Evolutionary conservation across 768 basidiomycete species (phyloP), one percentile per base, ranked within the genome.

Genomic region (Suillus placidus): DNA sequence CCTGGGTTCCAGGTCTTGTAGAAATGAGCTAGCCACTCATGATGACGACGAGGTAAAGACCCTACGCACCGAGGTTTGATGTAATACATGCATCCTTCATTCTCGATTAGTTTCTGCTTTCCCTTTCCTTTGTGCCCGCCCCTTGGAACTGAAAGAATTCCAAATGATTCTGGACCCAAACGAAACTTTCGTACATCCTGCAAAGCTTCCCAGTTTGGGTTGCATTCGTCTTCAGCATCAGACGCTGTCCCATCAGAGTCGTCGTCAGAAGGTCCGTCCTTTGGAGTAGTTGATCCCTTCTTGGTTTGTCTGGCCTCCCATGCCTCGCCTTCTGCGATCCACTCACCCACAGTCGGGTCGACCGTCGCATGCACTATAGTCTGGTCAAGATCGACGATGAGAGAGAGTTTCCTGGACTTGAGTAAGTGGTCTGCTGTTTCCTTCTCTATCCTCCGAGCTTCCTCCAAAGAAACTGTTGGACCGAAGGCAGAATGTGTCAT

Each of bases 321-420:
- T 52, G 85, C 85, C 73, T 90, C 88, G 26, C 93, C 93, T 69
- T 95, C 94, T 3, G 84, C 75, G 72, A 97, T 93, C 97, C 97
- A 99, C 76, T 98, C 97, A 38, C 95, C 96, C 2, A 99, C 94
- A 0, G 97, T 99, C 6, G 97, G 97, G 78, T 99, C 97, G 32
- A 98, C 96, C 0, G 97, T 98, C 9, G 97, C 97, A 73, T 99
- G 97, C 4, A 99, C 94, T 75, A 99, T 95, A 14, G 97, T 99
- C 77, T 99, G 97, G 79, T 99, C 97, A 40, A 99, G 86, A 81
- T 99, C 97, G 71, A 99, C 97, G 70, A 99, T 98, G 60, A 99
- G 88, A 40, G 93, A 94, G 38, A 99, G 88, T 75, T 89, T 94
- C 62, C 88, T 85, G 6, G 85, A 81, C 64, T 85, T 83, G 72